phyloP scores from a whole-genome alignment of 768 basidiomycete species.

The Phylloporus sp. region DNA sequence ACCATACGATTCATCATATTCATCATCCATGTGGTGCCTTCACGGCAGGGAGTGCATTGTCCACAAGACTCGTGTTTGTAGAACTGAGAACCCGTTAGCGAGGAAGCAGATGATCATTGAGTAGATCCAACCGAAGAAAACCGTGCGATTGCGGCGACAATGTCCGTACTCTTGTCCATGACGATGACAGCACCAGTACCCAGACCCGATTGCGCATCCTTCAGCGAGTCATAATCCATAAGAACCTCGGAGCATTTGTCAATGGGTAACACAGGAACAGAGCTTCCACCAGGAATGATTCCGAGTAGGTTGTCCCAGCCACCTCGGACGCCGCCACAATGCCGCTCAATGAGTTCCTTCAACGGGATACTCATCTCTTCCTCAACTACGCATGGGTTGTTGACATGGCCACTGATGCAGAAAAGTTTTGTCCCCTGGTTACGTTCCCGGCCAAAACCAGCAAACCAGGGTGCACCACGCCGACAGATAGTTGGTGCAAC shows the following conservation, averaged over 20 bases:
- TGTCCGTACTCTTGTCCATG: slow-evolving; percentile 97
- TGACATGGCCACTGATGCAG: slow-evolving; percentile 96
- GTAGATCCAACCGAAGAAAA: slow-evolving; percentile 63
- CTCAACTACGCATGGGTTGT: slow-evolving; percentile 96
- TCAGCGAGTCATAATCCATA: slow-evolving; percentile 98
- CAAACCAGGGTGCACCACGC: slow-evolving; percentile 88
- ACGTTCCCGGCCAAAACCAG: slow-evolving; percentile 83
- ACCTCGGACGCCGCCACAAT: slow-evolving; percentile 91
- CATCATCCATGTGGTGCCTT: slow-evolving; percentile 99
- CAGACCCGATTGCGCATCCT: slow-evolving; percentile 93
- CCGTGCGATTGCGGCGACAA: slow-evolving; percentile 90
- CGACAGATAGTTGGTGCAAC: slow-evolving; percentile 96
- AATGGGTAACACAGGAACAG: slow-evolving; percentile 89
- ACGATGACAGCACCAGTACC: slow-evolving; percentile 99
- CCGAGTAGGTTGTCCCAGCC: slow-evolving; percentile 98
- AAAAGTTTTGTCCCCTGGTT: slow-evolving; percentile 97
- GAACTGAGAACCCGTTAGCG: slow-evolving; percentile 50
- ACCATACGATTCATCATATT: slow-evolving; percentile 99
- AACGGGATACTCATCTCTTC: slow-evolving; percentile 99
- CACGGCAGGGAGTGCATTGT: slow-evolving; percentile 92
- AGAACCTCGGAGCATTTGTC: slow-evolving; percentile 82
- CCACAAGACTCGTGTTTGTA: slow-evolving; percentile 99
- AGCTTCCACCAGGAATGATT: slow-evolving; percentile 94
- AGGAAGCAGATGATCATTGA: not conserved
- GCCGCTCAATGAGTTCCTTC: slow-evolving; percentile 91